A percentile compares a stretch with the other conserved stretches of the same genome.
Evolutionary conservation across 2,329 filamentous ascomycete genomes (phyloP).

Genomic region (Botryotinia globosa): DNA sequence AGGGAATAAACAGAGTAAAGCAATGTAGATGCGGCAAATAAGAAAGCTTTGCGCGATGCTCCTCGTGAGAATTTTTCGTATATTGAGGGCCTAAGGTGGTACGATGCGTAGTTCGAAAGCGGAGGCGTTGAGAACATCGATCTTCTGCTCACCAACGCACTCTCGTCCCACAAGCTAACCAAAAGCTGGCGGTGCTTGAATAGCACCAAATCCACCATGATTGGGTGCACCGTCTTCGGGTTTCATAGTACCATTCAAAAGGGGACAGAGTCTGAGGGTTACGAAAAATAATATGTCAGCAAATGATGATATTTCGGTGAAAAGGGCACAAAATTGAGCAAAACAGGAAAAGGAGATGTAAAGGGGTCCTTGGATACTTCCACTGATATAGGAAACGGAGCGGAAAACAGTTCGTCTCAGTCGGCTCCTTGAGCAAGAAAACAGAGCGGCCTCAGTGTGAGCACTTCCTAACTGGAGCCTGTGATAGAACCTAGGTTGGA

Average conservation of each 20-base stretch:
- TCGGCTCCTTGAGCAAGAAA: constrained; percentile 22
- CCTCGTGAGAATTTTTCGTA: background rate
- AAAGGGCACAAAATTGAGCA: constrained; percentile 1
- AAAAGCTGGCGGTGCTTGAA: constrained; percentile 20
- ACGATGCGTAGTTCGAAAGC: background rate
- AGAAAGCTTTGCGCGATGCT: background rate
- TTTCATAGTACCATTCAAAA: constrained; percentile 81
- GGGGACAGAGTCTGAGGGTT: constrained; percentile 66
- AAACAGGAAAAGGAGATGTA: background rate
- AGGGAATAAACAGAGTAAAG: background rate
- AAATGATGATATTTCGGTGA: background rate
- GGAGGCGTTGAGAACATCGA: constrained; percentile 15
- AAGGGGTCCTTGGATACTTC: background rate
- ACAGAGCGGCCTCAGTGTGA: constrained; percentile 12
- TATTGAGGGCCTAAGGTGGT: constrained; percentile 13
- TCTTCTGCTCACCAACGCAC: background rate
- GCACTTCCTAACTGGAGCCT: background rate
- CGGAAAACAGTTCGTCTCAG: background rate
- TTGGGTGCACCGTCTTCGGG: constrained; percentile 54
- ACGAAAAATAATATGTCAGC: constrained; percentile 12
- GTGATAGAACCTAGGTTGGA: constrained; percentile 4
- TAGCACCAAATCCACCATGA: constrained; percentile 55
- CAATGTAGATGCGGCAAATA: background rate
- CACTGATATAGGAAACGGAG: background rate
- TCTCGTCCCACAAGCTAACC: background rate